A percentile compares a stretch with the other conserved stretches of the same genome.
Conservation (phyloP, 805 yeast species). For the Lachancea quebecensis region DNA sequence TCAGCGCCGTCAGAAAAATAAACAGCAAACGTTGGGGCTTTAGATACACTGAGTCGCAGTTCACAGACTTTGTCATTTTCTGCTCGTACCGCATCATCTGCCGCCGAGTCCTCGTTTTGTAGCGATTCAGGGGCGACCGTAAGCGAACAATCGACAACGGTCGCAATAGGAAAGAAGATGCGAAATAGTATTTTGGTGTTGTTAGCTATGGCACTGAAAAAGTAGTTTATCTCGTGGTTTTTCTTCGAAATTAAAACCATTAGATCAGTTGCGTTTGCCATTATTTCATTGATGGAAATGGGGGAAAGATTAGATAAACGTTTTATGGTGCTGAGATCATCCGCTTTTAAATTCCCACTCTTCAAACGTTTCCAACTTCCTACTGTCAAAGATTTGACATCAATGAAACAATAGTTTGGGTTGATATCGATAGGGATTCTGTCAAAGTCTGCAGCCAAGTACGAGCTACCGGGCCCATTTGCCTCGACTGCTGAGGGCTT, state of each 20-base stretch:
- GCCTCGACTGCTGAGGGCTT: constrained; percentile 24
- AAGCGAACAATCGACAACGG: constrained; percentile 54
- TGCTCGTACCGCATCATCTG: constrained; percentile 9
- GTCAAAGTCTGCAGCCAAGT: constrained; percentile 27
- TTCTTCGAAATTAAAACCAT: constrained; percentile 61
- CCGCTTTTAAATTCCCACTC: constrained; percentile 45
- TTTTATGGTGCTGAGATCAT: constrained; percentile 35
- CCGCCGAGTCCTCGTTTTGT: background rate
- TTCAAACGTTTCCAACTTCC: constrained; percentile 78
- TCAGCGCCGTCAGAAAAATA: constrained; percentile 52
- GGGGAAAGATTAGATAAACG: constrained; percentile 61
- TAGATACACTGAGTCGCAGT: constrained; percentile 42
- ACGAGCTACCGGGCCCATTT: constrained; percentile 3
- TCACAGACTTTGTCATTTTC: constrained; percentile 34
- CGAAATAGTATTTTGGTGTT: constrained; percentile 62
- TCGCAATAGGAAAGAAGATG: constrained; percentile 60
- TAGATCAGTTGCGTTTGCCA: constrained; percentile 61
- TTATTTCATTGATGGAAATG: constrained; percentile 50
- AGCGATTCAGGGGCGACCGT: constrained; percentile 34
- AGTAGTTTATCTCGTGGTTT: constrained; percentile 68
- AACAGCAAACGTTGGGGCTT: constrained; percentile 74
- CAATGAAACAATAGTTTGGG: constrained; percentile 62
- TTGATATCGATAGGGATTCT: constrained; percentile 49
- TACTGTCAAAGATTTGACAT: constrained; percentile 60
- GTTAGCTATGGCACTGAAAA: constrained; percentile 67